Evolutionary conservation across 331 rosid genomes (phyloP), one percentile per base, ranked within the genome.

Genomic region (Quercus tomentella): DNA sequence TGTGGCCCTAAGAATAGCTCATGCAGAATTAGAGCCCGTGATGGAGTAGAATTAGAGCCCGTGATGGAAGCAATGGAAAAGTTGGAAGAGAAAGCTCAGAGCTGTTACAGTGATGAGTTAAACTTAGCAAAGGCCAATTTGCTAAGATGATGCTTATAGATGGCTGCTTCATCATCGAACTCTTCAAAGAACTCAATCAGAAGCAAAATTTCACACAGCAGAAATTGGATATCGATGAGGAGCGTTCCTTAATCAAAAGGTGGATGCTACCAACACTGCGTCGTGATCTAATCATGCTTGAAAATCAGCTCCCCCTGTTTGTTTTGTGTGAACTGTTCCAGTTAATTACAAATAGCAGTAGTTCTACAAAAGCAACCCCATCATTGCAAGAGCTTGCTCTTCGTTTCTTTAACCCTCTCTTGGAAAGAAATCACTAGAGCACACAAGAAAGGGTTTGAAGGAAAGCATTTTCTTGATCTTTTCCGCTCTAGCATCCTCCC

Each of bases 211-310:
- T 61, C 28, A 2, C 4, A 77, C 35, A 25, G 33, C 67, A 69
- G 28, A 49, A 60, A 21, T 75, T 31, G 35, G 35, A 31, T 31
- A 4, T 31, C 35, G 35, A 31, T 31, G 35, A 9, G 49, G 49
- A 41, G 49, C 11, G 10, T 41, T 41, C 69, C 60, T 54, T 8
- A 21, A 81, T 86, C 2, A 76, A 68, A 22, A 67, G 88, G 37
- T 81, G 91, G 91, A 88, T 88, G 83, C 25, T 86, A 18, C 89
- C 88, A 16, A 74, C 21, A 20, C 73, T 86, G 26, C 80, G 83
- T 0, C 77, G 79, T 0, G 89, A 88, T 31, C 31, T 86, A 49
- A 86, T 88, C 22, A 86, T 79, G 88, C 88, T 88, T 21, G 88
- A 88, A 82, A 86, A 88, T 58, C 88, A 86, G 78, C 56, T 88